Evolutionary conservation across 192 early-diverging fungal species (phyloP).

Genomic region (Physocladia obscura): DNA sequence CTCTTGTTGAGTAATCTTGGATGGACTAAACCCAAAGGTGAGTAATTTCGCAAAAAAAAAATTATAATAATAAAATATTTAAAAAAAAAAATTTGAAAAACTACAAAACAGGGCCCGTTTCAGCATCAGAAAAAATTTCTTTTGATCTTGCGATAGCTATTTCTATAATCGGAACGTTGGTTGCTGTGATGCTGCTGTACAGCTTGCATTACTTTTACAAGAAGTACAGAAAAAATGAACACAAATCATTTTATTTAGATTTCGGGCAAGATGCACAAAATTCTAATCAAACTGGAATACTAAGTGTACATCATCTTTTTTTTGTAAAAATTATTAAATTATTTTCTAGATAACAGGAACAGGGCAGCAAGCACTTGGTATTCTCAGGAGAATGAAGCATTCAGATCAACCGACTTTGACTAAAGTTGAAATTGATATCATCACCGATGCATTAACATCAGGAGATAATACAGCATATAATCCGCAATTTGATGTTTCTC

Average conservation of each 20-base stretch:
- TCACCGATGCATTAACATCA: constrained; percentile 16
- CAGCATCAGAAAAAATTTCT: neutral
- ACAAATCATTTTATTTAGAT: no score
- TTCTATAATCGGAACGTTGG: neutral
- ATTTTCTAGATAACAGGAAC: constrained; percentile 15
- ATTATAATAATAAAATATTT: no score
- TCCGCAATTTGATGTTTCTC: constrained; percentile 7
- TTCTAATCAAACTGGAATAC: no score
- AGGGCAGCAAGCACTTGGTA: constrained; percentile 17
- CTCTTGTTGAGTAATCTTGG: neutral
- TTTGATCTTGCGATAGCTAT: neutral
- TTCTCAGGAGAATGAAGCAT: constrained; percentile 7
- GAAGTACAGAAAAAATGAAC: no score
- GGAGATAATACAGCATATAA: constrained; percentile 9
- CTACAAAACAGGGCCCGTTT: no score
- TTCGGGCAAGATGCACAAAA: no score
- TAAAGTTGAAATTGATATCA: neutral
- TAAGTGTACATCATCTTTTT: no score
- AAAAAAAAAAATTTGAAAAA: no score
- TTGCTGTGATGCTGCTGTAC: no score
- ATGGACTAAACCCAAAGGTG: neutral
- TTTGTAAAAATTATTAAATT: no score
- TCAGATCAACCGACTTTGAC: neutral
- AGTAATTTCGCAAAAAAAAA: no score
- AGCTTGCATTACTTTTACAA: no score